Conservation (phyloP, 768 basidiomycete species). For the Boletellus ananiceps region DNA sequence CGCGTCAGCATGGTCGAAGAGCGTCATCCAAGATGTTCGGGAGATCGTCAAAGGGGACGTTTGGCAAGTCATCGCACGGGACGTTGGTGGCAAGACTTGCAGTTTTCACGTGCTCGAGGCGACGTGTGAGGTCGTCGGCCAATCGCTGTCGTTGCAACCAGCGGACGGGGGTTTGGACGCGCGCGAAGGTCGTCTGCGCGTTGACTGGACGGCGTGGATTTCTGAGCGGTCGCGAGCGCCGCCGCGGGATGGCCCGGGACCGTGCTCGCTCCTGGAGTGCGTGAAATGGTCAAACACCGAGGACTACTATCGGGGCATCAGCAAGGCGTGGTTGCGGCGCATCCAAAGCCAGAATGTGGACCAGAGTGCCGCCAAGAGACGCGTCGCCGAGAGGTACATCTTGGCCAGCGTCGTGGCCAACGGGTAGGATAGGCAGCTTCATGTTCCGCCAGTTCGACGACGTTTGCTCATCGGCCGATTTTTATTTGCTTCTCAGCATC, state of each 20-base stretch:
- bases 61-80: conserved; percentile 48
- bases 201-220: conserved; percentile 67
- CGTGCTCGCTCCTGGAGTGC: conserved; percentile 24
- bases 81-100: conserved; percentile 19
- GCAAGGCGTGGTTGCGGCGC: conserved; percentile 56
- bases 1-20: conserved; percentile 31
- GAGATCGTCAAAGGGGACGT: conserved; percentile 54
- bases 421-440: conserved; percentile 38
- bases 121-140: conserved; percentile 72
- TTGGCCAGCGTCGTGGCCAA: conserved; percentile 70
- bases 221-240: conserved; percentile 13
- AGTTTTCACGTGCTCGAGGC: conserved; percentile 57
- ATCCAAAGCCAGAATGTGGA: conserved; percentile 39
- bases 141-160: conserved; percentile 12
- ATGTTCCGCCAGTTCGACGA: background rate
- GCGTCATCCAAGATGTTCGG: conserved; percentile 42
- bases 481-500: conserved; percentile 38
- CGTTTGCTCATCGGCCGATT: conserved; percentile 2
- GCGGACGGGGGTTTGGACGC: background rate
- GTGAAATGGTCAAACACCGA: conserved; percentile 67
- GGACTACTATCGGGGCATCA: conserved; percentile 66
- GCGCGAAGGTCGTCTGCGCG: conserved; percentile 34
- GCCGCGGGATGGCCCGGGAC: background rate
- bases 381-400: conserved; percentile 59
- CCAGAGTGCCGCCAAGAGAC: conserved; percentile 36